Percentiles rank a stretch among this genome's conserved stretches.
Evolutionary conservation across 2,329 filamentous ascomycete species (phyloP).

Genomic region (Coniochaeta ligniaria): DNA sequence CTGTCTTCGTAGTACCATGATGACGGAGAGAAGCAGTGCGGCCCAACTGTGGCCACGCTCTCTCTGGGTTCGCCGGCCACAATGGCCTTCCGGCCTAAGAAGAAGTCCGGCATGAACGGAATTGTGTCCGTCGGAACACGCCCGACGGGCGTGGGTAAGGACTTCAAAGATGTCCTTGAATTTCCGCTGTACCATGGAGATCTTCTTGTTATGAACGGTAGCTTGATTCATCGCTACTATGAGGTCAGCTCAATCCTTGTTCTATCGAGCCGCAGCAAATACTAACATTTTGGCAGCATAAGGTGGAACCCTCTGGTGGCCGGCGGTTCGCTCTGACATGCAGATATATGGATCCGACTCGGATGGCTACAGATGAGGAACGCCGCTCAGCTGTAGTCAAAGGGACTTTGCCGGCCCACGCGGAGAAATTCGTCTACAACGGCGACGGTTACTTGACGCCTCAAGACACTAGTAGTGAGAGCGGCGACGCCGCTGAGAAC

Average conservation of each 20-base stretch:
- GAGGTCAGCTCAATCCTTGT: constrained; percentile 30
- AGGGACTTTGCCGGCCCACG: constrained; percentile 24
- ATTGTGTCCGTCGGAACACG: not conserved
- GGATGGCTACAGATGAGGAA: constrained; percentile 28
- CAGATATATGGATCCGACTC: constrained; percentile 40
- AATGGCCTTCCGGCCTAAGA: constrained; percentile 54
- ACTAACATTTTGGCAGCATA: constrained; percentile 29
- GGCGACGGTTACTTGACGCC: constrained; percentile 10
- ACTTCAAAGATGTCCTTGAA: constrained; percentile 20
- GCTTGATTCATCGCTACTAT: constrained; percentile 49
- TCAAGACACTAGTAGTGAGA: no score
- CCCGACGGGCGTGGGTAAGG: not conserved
- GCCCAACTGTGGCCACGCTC: constrained; percentile 54
- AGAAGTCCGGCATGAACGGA: constrained; percentile 15
- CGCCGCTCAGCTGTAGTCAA: no score
- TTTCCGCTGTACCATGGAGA: constrained; percentile 53
- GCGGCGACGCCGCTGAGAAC: not conserved
- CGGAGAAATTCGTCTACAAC: constrained; percentile 12
- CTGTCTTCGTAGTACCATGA: not conserved
- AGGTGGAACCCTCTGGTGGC: constrained; percentile 40
- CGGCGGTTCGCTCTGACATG: constrained; percentile 51
- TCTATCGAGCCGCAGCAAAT: not conserved
- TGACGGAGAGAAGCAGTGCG: constrained; percentile 57
- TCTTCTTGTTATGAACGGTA: constrained; percentile 57
- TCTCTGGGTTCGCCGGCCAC: constrained; percentile 50